These are phyloP conservation scores for Pseudomonodictys pantanalensis DNA, from an alignment of 495 filamentous ascomycete genomes.

Conservation along the genomic window DNA sequence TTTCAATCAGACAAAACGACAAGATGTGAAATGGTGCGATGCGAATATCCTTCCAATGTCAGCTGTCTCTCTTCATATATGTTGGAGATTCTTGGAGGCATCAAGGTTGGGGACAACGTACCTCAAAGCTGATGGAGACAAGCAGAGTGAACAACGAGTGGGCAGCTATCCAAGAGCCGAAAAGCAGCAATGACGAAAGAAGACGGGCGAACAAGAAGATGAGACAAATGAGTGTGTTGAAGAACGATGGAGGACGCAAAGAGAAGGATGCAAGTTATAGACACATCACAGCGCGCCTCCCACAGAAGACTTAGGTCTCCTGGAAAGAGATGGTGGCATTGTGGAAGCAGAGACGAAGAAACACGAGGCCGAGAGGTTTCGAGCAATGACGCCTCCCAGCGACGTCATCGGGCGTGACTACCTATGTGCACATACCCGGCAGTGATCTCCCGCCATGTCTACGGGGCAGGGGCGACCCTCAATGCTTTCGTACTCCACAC, in stretches of 20 bases:
- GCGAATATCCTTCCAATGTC: slow-evolving; percentile 24
- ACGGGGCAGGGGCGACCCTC: no score
- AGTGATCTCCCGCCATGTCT: no score
- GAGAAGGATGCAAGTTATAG: slow-evolving; percentile 24
- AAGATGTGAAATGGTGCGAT: slow-evolving; percentile 28
- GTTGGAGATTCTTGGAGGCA: not conserved
- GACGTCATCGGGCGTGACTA: no score
- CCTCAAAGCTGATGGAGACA: slow-evolving; percentile 21
- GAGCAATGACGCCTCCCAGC: no score
- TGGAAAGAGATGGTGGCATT: slow-evolving; percentile 4
- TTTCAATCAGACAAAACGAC: slow-evolving; percentile 11
- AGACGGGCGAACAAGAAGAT: slow-evolving; percentile 31
- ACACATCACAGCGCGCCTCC: slow-evolving; percentile 13
- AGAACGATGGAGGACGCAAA: not conserved
- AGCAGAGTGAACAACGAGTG: slow-evolving; percentile 18
- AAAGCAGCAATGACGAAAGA: slow-evolving; percentile 32
- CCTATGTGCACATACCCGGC: no score
- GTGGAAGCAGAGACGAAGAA: not conserved
- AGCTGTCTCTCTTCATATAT: not conserved
- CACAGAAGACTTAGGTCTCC: not conserved
- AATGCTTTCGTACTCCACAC: no score
- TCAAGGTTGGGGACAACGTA: slow-evolving; percentile 1
- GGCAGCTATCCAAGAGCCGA: slow-evolving; percentile 33
- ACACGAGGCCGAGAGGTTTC: not conserved
- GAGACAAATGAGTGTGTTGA: slow-evolving; percentile 34